Percentiles rank a stretch among this genome's conserved stretches.
These are phyloP conservation scores for Trichoderma sp. DNA, from an alignment of 2,329 filamentous ascomycete species.

Conservation along the genomic window DNA sequence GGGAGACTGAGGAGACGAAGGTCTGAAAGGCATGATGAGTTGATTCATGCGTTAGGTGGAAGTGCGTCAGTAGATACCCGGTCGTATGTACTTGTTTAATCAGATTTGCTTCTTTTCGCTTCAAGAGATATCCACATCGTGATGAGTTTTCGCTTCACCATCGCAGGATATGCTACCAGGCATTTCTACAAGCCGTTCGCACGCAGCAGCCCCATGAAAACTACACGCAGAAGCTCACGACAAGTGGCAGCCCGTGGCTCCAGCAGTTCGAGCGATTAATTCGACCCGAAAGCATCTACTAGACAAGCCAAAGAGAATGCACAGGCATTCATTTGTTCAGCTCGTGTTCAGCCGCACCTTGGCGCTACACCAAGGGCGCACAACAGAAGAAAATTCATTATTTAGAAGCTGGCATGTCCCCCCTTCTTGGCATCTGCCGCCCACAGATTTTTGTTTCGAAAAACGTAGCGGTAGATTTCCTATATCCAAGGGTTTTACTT, in stretches of 20 bases:
- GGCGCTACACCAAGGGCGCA: conserved; percentile 16
- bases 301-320: background rate
- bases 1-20: background rate
- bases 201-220: background rate
- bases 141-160: background rate
- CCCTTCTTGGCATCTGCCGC: conserved; percentile 64
- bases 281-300: background rate
- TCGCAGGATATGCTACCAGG: background rate
- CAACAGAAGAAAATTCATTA: background rate
- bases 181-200: background rate
- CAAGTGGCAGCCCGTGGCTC: background rate
- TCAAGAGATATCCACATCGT: background rate
- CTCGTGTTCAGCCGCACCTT: background rate
- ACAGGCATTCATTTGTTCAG: background rate
- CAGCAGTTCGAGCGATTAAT: background rate
- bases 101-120: background rate
- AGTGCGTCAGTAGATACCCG: background rate
- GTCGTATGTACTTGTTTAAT: background rate
- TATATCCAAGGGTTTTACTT: conserved; percentile 64
- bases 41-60: background rate
- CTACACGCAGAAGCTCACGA: background rate
- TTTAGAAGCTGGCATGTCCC: conserved; percentile 51
- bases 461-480: conserved; percentile 61
- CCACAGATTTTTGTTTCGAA: conserved; percentile 42
- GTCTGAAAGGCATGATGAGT: background rate